Evolutionary conservation across 176 grass and related monocot species (phyloP), one percentile per base, ranked within the genome.

Genomic region (Oryza glumipatula): DNA sequence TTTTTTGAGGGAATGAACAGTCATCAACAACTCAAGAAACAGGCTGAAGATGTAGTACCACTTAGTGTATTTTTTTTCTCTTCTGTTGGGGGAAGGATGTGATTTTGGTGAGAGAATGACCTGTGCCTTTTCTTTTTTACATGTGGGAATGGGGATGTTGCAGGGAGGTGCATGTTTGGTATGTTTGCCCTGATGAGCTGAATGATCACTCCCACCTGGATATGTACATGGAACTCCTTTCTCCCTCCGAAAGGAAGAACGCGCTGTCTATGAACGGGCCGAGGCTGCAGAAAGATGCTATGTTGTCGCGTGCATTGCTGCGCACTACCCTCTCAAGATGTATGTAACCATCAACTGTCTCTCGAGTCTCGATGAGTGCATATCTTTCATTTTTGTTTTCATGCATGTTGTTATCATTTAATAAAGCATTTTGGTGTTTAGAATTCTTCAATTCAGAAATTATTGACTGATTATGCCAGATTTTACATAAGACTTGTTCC

Each of bases 271-370:
- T 94, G 80, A 88, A 89, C 17, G 90, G 86, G 80, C 76, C 90
- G 68, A 45, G 3, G 30, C 67, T 89, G 67, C 86, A 88, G 78
- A 99, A 94, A 88, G 88, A 76, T 70, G 91, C 88, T 67, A 72
- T 96, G 68, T 22, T 99, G 47, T 88, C 94, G 23, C 93, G 91
- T 49, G 88, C 90, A 24, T 82, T 99, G 32, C 41, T 91, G 77
- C 91, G 97, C 58, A 94, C 97, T 28, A 96, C 97, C 70, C 91
- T 99, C 76, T 90, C 97, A 44, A 96, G 91, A 99, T 99, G 97
- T 99, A 96, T 63, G 91, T 48, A 54, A 63, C 67, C 56, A 72
- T 80, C 43, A 73, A 16, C 76, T 52, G 21, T 72, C 45, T 51
- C 13, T 56, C 72, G 8, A 65, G 38, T 51, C 13, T 56, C 73